phyloP scores from a whole-genome alignment of 495 filamentous ascomycete genomes.

The Penicillium lividum region DNA sequence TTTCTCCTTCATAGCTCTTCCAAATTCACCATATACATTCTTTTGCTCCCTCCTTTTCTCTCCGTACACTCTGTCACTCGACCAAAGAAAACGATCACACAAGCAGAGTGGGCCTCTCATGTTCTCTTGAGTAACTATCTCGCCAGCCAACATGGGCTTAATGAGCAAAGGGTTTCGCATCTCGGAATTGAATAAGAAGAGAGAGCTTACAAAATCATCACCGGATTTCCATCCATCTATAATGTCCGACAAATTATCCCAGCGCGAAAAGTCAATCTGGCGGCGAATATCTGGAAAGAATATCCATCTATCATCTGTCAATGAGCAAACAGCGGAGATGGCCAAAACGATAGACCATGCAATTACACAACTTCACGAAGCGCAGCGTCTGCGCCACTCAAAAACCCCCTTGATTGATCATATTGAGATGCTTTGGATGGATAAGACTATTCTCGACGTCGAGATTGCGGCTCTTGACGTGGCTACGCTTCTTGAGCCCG shows the following conservation, averaged over 20 bases:
- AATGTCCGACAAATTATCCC: not conserved
- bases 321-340: conserved; percentile 28
- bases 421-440: conserved; percentile 25
- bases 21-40: too few relatives aligned
- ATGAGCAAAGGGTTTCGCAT: not conserved
- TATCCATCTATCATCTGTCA: conserved; percentile 9
- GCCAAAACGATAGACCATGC: conserved; percentile 25
- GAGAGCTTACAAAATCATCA: not conserved
- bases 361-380: conserved; percentile 24
- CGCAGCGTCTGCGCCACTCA: conserved; percentile 19
- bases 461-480: conserved; percentile 23
- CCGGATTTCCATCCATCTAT: not conserved
- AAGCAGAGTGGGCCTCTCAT: too few relatives aligned
- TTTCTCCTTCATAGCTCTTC: too few relatives aligned
- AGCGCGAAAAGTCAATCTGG: not conserved
- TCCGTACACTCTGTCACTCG: too few relatives aligned
- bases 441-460: conserved; percentile 23
- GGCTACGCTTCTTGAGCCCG: conserved; percentile 23
- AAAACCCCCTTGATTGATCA: conserved; percentile 19
- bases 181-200: not conserved
- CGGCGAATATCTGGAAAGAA: not conserved
- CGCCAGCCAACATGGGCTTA: not conserved
- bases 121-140: too few relatives aligned
- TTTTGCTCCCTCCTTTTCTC: too few relatives aligned
- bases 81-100: too few relatives aligned